Percentiles rank a stretch among this genome's conserved stretches.
Evolutionary conservation across 768 basidiomycete species (phyloP).

Genomic region (Suillus subaureus): DNA sequence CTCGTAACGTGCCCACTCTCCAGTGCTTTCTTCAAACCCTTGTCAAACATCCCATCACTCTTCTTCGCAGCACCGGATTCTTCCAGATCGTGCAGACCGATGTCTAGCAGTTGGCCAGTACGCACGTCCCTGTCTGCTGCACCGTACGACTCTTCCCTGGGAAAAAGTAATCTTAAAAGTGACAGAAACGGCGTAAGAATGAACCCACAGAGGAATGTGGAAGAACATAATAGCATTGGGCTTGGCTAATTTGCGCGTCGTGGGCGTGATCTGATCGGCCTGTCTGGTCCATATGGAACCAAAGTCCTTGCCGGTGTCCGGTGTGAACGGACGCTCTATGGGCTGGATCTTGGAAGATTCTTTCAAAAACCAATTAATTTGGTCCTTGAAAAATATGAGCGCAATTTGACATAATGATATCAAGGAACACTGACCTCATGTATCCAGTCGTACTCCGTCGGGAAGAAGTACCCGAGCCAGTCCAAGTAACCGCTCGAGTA

Average conservation of each 20-base stretch:
- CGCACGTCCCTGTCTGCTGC: slow-evolving; percentile 65
- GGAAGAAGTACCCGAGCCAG: slow-evolving; percentile 59
- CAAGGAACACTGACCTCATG: slow-evolving; percentile 50
- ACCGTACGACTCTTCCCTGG: slow-evolving; percentile 74
- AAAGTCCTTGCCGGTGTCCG: slow-evolving; percentile 73
- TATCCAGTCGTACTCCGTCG: slow-evolving; percentile 86
- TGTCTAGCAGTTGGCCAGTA: slow-evolving; percentile 65
- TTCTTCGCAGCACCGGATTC: slow-evolving; percentile 60
- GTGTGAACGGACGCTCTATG: slow-evolving; percentile 82
- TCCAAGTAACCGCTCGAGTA: slow-evolving; percentile 65
- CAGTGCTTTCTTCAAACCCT: slow-evolving; percentile 70
- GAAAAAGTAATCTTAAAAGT: neutral
- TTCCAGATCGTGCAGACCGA: slow-evolving; percentile 68
- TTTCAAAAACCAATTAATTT: slow-evolving; percentile 91
- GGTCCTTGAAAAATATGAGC: slow-evolving; percentile 42
- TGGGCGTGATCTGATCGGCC: slow-evolving; percentile 58
- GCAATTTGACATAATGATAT: neutral
- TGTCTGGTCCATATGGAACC: slow-evolving; percentile 68
- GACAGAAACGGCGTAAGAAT: neutral
- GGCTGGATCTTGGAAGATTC: slow-evolving; percentile 74
- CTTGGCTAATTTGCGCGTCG: slow-evolving; percentile 67
- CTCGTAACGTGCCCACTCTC: slow-evolving; percentile 67
- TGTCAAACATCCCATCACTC: slow-evolving; percentile 83
- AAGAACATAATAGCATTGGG: slow-evolving; percentile 98
- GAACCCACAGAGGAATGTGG: slow-evolving; percentile 87